Conservation (phyloP, 2,329 filamentous ascomycete species). For the Tolypocladium sp. region DNA sequence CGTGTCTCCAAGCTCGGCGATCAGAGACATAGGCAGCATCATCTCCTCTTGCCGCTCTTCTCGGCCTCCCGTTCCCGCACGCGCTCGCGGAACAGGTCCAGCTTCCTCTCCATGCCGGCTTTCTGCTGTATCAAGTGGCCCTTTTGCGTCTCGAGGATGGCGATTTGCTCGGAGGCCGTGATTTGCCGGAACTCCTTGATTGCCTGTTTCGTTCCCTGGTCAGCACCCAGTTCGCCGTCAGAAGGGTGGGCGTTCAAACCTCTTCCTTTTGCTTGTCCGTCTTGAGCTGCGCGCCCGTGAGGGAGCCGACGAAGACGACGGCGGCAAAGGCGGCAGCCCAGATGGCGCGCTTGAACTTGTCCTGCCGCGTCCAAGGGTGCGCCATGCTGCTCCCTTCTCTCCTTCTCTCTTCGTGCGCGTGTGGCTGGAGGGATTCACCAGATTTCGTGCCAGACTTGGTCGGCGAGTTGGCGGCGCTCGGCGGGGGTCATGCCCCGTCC, state of each 20-base stretch:
- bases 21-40: background rate
- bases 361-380: conserved; percentile 17
- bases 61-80: conserved; percentile 26
- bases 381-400: background rate
- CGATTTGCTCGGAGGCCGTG: conserved; percentile 33
- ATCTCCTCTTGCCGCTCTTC: conserved; percentile 8
- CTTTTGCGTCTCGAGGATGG: conserved; percentile 32
- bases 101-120: conserved; percentile 30
- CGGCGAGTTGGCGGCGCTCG: conserved; percentile 12
- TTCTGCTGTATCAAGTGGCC: conserved; percentile 27
- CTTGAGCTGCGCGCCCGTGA: conserved; percentile 41
- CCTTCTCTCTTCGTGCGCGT: background rate
- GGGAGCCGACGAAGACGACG: conserved; percentile 35
- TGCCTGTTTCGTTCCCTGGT: conserved; percentile 12
- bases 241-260: conserved; percentile 13
- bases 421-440: conserved; percentile 9
- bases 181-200: conserved; percentile 28
- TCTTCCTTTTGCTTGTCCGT: conserved; percentile 35
- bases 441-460: conserved; percentile 15
- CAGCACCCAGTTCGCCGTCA: background rate
- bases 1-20: background rate
- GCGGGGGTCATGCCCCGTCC: conserved; percentile 8
- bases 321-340: conserved; percentile 36
- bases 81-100: conserved; percentile 28
- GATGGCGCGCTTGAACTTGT: conserved; percentile 23